phyloP scores from a whole-genome alignment of 148 eudicot species.

The Vaccinium myrtillus region DNA sequence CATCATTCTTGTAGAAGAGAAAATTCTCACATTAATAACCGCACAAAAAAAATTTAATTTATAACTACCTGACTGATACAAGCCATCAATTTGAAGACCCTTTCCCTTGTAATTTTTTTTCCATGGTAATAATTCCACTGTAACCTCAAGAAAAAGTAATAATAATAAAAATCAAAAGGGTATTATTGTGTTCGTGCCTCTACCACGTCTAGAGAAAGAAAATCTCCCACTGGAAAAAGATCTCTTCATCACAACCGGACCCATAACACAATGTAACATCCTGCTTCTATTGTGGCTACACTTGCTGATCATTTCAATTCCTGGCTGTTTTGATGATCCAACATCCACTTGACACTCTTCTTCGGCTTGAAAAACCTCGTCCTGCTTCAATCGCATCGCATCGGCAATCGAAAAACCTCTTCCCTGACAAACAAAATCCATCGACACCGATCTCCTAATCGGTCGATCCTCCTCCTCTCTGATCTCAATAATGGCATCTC shows the following conservation, averaged over 20 bases:
- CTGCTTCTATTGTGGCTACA: constrained; percentile 16
- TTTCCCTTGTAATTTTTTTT: neutral
- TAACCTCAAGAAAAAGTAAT: neutral
- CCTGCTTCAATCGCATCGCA: constrained; percentile 25
- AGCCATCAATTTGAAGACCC: constrained; percentile 7
- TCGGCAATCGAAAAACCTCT: constrained; percentile 46
- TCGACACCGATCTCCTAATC: constrained; percentile 59
- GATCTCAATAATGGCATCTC: constrained; percentile 30
- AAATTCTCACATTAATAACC: neutral
- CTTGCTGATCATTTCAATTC: constrained; percentile 30
- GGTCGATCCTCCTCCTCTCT: constrained; percentile 20
- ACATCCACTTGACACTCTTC: constrained; percentile 11
- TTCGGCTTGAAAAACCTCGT: constrained; percentile 22
- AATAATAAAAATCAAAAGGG: constrained; percentile 32
- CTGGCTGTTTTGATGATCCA: constrained; percentile 29
- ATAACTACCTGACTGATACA: neutral
- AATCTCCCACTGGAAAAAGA: constrained; percentile 69
- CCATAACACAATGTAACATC: constrained; percentile 27
- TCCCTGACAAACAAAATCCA: constrained; percentile 42
- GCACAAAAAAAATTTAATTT: neutral
- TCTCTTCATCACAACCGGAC: constrained; percentile 45
- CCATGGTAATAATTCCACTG: neutral
- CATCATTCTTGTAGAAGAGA: neutral
- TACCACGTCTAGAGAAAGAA: constrained; percentile 31
- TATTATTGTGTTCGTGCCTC: constrained; percentile 32